Percentiles rank a stretch among this genome's conserved stretches.
phyloP scores from a whole-genome alignment of 2,329 filamentous ascomycete species.

The Hypocreales sp. region DNA sequence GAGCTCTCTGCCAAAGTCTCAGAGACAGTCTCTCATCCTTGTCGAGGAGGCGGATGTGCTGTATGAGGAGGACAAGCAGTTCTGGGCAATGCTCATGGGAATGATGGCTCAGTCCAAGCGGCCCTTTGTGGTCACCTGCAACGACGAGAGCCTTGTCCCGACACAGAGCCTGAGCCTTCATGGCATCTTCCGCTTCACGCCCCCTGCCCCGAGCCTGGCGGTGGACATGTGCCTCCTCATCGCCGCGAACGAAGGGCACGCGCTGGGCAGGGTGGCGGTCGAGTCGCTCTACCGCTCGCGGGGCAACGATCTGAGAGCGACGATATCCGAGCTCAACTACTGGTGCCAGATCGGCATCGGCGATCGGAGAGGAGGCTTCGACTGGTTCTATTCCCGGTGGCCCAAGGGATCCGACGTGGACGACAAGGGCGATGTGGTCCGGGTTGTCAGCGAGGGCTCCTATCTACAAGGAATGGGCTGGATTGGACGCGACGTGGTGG shows the following conservation, averaged over 20 bases:
- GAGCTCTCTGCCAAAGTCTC: conserved; percentile 27
- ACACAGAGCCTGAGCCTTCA: conserved; percentile 61
- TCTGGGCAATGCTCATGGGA: conserved; percentile 70
- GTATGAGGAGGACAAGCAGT: conserved; percentile 91
- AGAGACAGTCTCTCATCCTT: conserved; percentile 89
- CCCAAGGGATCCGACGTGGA: conserved; percentile 57
- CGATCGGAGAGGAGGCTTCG: conserved; percentile 71
- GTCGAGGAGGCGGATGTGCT: conserved; percentile 88
- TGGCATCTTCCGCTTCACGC: conserved; percentile 63
- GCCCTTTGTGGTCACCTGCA: conserved; percentile 91
- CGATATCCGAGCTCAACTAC: conserved; percentile 74
- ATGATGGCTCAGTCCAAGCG: conserved; percentile 76
- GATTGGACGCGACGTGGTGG: conserved; percentile 45
- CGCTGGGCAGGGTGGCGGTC: conserved; percentile 52
- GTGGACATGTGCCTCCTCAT: conserved; percentile 69
- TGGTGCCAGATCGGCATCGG: conserved; percentile 97
- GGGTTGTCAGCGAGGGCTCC: conserved; percentile 69
- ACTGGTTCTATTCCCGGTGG: conserved; percentile 77
- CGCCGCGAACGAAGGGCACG: conserved; percentile 79
- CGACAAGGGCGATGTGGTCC: conserved; percentile 47
- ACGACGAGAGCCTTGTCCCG: conserved; percentile 72
- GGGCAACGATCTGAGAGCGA: conserved; percentile 58
- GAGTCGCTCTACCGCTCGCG: conserved; percentile 55
- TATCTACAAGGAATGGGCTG: conserved; percentile 68
- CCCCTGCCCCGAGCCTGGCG: conserved; percentile 50